Evolutionary conservation across 148 eudicot species (phyloP).

Genomic region (Salicornia ramosissima): DNA sequence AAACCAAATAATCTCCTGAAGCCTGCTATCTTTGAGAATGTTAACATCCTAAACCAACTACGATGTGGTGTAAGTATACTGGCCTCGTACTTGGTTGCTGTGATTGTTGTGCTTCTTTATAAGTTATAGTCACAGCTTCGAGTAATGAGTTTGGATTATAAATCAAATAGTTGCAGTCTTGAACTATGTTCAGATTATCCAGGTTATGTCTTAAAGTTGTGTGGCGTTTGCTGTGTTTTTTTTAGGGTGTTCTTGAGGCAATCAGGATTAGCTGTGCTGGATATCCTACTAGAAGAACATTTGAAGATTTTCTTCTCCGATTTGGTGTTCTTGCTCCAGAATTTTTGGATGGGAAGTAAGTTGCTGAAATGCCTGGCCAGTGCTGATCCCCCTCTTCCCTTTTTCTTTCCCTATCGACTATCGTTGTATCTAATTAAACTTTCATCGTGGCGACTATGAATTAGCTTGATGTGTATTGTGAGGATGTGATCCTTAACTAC

Average conservation of each 20-base stretch:
- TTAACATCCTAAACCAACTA: constrained; percentile 81
- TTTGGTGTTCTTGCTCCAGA: constrained; percentile 99
- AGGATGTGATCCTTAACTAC: constrained; percentile 5
- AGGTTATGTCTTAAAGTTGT: background rate
- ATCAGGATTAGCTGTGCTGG: constrained; percentile 99
- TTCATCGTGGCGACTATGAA: background rate
- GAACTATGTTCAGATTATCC: background rate
- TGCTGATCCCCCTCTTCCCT: constrained; percentile 4
- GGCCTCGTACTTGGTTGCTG: constrained; percentile 13
- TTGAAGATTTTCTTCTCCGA: constrained; percentile 85
- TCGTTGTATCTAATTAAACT: background rate
- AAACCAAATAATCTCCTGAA: constrained; percentile 91
- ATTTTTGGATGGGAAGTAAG: constrained; percentile 83
- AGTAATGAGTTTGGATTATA: background rate
- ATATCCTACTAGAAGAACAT: constrained; percentile 95
- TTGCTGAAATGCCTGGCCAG: constrained; percentile 2
- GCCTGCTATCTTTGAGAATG: constrained; percentile 93
- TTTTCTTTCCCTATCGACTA: too few relatives aligned
- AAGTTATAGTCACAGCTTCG: background rate
- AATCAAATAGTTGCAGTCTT: background rate
- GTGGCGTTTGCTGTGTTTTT: constrained; percentile 18
- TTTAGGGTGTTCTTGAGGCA: constrained; percentile 99
- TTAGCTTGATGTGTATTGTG: background rate
- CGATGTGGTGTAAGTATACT: constrained; percentile 95
- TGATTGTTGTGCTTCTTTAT: background rate